A percentile compares a stretch with the other conserved stretches of the same genome.
Evolutionary conservation across 306 rosid genomes (phyloP).

Genomic region (Ormosia semicastrata): DNA sequence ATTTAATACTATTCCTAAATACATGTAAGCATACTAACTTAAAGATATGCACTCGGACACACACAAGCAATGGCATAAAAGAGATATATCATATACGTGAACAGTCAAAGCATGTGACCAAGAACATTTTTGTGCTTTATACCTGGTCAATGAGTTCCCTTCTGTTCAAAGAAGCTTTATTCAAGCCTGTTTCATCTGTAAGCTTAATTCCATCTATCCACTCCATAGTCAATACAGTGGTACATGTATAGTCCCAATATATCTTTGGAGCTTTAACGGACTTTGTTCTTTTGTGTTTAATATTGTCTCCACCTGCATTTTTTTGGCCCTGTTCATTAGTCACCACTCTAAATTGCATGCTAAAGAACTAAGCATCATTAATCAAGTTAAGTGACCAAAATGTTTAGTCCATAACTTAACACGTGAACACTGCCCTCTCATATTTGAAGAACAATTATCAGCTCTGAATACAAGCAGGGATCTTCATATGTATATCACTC

Average conservation of each 20-base stretch:
- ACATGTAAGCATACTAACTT: slow-evolving; percentile 7
- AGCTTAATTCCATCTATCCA: slow-evolving; percentile 98
- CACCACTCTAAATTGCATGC: slow-evolving; percentile 26
- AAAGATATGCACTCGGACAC: not conserved
- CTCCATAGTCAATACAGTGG: slow-evolving; percentile 92
- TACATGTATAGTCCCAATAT: slow-evolving; percentile 73
- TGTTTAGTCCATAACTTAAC: not conserved
- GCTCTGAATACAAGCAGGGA: not conserved
- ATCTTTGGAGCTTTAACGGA: slow-evolving; percentile 86
- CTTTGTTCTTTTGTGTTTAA: slow-evolving; percentile 29
- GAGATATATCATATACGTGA: slow-evolving; percentile 1
- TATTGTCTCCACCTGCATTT: slow-evolving; percentile 34
- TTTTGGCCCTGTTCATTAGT: slow-evolving; percentile 32
- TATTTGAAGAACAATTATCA: slow-evolving; percentile 17
- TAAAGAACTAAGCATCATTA: slow-evolving; percentile 14
- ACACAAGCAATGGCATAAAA: not conserved
- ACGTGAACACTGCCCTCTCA: slow-evolving; percentile 18
- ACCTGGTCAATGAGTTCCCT: slow-evolving; percentile 92
- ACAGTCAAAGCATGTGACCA: slow-evolving; percentile 16
- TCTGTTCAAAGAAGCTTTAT: slow-evolving; percentile 68
- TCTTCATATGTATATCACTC: slow-evolving; percentile 1
- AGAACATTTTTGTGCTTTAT: slow-evolving; percentile 19
- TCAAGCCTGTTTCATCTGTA: slow-evolving; percentile 70
- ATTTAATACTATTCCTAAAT: not conserved
- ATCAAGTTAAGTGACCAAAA: slow-evolving; percentile 17